Evolutionary conservation across 768 basidiomycete genomes (phyloP).

Genomic region (Trichaptum fuscoviolaceum): DNA sequence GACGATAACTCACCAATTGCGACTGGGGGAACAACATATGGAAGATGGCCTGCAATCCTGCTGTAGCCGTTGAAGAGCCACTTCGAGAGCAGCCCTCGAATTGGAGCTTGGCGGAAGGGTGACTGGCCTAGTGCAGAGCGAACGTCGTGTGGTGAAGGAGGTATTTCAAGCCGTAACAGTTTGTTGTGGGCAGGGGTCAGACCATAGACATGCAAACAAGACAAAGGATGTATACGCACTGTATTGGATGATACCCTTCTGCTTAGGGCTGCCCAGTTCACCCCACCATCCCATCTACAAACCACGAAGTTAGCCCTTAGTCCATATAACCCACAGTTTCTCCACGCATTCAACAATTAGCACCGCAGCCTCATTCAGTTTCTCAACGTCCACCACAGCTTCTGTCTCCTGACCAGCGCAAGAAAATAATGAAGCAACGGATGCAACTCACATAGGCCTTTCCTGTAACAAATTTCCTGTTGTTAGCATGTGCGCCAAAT

Average conservation of each 20-base stretch:
- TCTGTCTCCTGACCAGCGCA: no score
- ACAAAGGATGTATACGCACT: conserved; percentile 45
- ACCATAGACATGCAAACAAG: background rate
- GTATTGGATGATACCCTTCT: conserved; percentile 76
- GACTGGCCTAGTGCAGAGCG: conserved; percentile 54
- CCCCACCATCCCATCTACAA: conserved; percentile 68
- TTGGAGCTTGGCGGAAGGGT: conserved; percentile 73
- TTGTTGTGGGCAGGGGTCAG: background rate
- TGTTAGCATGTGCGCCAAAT: conserved; percentile 7
- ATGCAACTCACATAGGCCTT: conserved; percentile 70
- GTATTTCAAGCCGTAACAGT: conserved; percentile 6
- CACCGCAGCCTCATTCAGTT: background rate
- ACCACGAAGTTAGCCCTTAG: background rate
- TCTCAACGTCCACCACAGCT: background rate
- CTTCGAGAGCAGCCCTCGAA: conserved; percentile 60
- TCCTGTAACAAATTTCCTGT: conserved; percentile 37
- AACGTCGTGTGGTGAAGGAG: no score
- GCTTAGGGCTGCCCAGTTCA: conserved; percentile 59
- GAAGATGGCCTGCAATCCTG: conserved; percentile 63
- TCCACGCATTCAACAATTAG: background rate
- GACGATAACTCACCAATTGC: conserved; percentile 58
- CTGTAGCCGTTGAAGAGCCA: conserved; percentile 88
- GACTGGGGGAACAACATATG: conserved; percentile 79
- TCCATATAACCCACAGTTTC: background rate
- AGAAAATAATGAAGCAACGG: no score